Evolutionary conservation across 2,329 filamentous ascomycete genomes (phyloP), one percentile per base, ranked within the genome.

Genomic region (Fusarium sp.): DNA sequence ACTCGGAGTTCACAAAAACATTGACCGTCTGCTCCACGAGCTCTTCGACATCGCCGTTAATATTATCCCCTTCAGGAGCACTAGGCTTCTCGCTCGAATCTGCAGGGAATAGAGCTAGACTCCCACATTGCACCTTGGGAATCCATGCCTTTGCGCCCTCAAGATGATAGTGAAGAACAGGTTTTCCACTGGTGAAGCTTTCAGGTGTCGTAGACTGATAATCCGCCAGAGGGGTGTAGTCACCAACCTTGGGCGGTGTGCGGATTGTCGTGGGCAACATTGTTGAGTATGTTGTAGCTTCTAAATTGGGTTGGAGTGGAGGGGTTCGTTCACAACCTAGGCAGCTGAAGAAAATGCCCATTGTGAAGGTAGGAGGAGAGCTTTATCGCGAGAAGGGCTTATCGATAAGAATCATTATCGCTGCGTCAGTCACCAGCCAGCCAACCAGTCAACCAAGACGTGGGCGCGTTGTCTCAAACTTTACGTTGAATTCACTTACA

Each of bases 161-260:
- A 37, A 85, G 82, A 72, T 90, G 87, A 69, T 86, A 87, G 78
- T 94, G 87, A 5, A 94, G 84, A 41, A 94, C 85, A 2, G 91
- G 88, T 74, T 91, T 92, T 27, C 87, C 87, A 70, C 85, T 87
- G 72, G 89, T 90, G 79, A 94, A 95, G 40, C 87, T 90, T 58
- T 84, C 82, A 1, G 92, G 92, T 2, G 92, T 95, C 73, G 89
- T 88, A 51, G 88, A 83, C 76, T 93, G 87, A 75, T 93, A 91
- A 63, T 92, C 88, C 58, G 84, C 81, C 43, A 94, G 84, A 6
- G 86, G 81, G 33, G 85, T 88, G 78, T 88, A 94, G 74, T 89
- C 86, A 35, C 82, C 81, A 15, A 83, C 73, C 17, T 83, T 80
- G 7, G 90, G 90, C 27, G 87, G 81, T 4, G 80, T 80, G 47